Conservation (phyloP, 2,329 filamentous ascomycete genomes). For the Colletotrichum higginsianum region DNA sequence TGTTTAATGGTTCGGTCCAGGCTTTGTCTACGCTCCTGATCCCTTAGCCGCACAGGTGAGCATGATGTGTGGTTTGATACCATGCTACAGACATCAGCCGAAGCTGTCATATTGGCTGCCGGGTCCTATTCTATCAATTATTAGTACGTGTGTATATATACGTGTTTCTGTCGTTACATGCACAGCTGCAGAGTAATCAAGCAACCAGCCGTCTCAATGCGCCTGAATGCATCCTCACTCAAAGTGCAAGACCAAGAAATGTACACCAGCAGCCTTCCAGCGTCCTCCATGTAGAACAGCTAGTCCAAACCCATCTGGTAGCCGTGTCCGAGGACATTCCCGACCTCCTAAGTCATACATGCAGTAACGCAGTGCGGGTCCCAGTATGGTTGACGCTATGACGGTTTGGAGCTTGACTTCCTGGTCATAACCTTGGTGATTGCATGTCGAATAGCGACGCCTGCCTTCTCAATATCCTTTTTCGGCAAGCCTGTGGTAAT, state of each 20-base stretch:
- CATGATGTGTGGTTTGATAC: background rate
- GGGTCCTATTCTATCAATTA: constrained; percentile 24
- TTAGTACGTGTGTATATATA: constrained; percentile 28
- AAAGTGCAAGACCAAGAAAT: background rate
- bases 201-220: background rate
- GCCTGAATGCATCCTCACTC: background rate
- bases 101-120: background rate
- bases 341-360: constrained; percentile 9
- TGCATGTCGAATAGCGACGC: constrained; percentile 88
- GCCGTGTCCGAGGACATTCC: background rate
- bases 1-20: background rate
- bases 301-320: background rate
- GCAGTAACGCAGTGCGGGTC: constrained; percentile 42
- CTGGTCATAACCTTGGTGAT: constrained; percentile 91
- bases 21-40: background rate
- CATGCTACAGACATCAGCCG: background rate
- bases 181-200: constrained; percentile 4
- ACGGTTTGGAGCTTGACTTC: constrained; percentile 63
- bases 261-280: background rate
- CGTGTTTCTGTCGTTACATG: constrained; percentile 20
- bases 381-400: background rate
- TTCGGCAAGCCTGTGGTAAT: constrained; percentile 89
- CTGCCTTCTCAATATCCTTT: constrained; percentile 97
- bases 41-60: background rate
- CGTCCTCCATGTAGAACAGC: background rate